Percentiles rank a stretch among this genome's conserved stretches.
Conservation (phyloP, 495 filamentous ascomycete genomes). For the Aspergillus saccharolyticus region DNA sequence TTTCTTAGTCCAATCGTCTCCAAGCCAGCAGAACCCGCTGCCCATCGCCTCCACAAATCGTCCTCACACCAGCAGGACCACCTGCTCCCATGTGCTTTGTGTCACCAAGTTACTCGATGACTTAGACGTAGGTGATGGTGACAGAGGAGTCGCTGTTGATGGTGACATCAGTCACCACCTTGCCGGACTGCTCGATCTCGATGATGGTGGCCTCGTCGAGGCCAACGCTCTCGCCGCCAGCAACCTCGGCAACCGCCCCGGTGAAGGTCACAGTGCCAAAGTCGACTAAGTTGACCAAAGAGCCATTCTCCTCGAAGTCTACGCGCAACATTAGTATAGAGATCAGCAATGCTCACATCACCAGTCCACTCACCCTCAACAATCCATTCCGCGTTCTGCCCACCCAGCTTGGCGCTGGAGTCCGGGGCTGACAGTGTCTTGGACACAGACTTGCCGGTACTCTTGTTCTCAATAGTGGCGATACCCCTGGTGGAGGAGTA, state of each 20-base stretch:
- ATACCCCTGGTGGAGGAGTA: slow-evolving; percentile 40
- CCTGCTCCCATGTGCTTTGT: background rate
- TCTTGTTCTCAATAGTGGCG: slow-evolving; percentile 46
- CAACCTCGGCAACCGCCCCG: slow-evolving; percentile 19
- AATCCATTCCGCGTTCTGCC: slow-evolving; percentile 56
- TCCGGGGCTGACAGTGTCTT: background rate
- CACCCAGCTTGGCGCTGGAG: slow-evolving; percentile 38
- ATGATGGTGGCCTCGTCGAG: slow-evolving; percentile 34
- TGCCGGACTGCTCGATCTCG: slow-evolving; percentile 36
- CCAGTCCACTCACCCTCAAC: slow-evolving; percentile 42
- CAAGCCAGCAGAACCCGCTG: background rate
- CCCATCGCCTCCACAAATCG: background rate
- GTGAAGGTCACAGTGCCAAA: slow-evolving; percentile 44
- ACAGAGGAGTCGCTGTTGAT: slow-evolving; percentile 27
- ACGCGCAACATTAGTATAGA: background rate
- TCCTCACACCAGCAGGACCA: background rate
- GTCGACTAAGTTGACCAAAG: slow-evolving; percentile 43
- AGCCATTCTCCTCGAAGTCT: slow-evolving; percentile 39
- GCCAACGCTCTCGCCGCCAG: slow-evolving; percentile 23
- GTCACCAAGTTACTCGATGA: background rate
- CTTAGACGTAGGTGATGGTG: slow-evolving; percentile 9
- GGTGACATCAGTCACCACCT: slow-evolving; percentile 31
- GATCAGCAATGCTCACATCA: background rate
- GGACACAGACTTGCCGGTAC: slow-evolving; percentile 42
- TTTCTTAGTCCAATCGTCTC: background rate